Evolutionary conservation across 768 basidiomycete genomes (phyloP).

Genomic region (Boletus tylopilopsis): DNA sequence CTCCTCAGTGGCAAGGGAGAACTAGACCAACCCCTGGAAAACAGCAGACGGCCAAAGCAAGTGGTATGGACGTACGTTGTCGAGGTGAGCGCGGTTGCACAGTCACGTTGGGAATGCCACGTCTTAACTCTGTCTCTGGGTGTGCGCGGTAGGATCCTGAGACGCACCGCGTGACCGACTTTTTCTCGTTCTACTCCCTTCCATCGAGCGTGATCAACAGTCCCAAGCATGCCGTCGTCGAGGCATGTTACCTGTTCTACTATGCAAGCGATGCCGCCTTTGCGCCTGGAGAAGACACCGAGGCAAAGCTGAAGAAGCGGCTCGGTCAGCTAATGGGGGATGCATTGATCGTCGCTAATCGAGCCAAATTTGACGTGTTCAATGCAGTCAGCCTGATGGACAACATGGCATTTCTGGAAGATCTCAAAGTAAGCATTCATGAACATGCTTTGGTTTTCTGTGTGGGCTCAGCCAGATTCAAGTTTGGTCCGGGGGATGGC

Average conservation of each 20-base stretch:
- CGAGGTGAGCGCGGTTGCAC: conserved; percentile 54
- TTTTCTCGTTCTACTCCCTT: conserved; percentile 95
- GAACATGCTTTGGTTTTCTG: background rate
- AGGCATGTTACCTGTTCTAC: conserved; percentile 95
- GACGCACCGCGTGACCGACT: conserved; percentile 85
- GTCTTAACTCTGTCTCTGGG: conserved; percentile 1
- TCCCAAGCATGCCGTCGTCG: conserved; percentile 64
- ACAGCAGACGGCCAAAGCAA: conserved; percentile 61
- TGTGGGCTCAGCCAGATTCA: conserved; percentile 8
- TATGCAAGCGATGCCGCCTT: conserved; percentile 84
- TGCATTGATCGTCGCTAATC: conserved; percentile 74
- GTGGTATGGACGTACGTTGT: conserved; percentile 97
- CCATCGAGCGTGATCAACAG: conserved; percentile 89
- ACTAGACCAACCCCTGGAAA: conserved; percentile 34
- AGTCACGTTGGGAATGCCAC: background rate
- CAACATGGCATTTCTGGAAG: conserved; percentile 75
- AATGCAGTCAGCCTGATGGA: conserved; percentile 96
- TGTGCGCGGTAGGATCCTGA: conserved; percentile 59
- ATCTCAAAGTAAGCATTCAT: conserved; percentile 64
- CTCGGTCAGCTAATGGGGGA: conserved; percentile 73
- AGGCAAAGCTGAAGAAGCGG: conserved; percentile 60
- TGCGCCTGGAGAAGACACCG: conserved; percentile 55
- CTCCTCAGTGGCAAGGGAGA: conserved; percentile 80
- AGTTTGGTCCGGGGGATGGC: conserved; percentile 95
- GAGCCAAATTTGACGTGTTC: conserved; percentile 91